Evolutionary conservation across 768 basidiomycete species (phyloP).

Genomic region (Boletellus emodensis): DNA sequence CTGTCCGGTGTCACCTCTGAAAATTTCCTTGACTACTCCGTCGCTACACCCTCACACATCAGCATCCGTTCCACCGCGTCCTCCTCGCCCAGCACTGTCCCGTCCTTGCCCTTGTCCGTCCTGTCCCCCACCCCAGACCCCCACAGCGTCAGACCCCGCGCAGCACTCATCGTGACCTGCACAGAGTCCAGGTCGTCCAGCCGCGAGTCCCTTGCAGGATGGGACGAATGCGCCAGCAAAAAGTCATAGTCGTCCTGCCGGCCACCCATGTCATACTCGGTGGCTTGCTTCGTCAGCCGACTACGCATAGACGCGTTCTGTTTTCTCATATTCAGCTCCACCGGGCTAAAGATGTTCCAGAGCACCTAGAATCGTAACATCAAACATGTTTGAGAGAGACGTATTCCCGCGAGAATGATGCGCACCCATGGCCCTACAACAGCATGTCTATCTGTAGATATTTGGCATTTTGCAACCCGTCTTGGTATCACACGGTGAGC

Average conservation of each 20-base stretch:
- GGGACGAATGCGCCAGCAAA: constrained; percentile 38
- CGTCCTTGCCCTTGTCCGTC: constrained; percentile 12
- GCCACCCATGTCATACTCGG: constrained; percentile 9
- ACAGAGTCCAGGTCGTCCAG: constrained; percentile 47
- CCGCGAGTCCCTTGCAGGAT: constrained; percentile 38
- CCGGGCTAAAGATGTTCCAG: constrained; percentile 40
- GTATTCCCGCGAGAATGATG: neutral
- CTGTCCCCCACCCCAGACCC: constrained; percentile 8
- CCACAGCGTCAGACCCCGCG: constrained; percentile 52
- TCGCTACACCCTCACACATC: neutral
- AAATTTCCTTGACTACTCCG: neutral
- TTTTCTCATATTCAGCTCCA: constrained; percentile 34
- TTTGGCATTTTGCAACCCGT: constrained; percentile 40
- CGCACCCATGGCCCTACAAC: constrained; percentile 54
- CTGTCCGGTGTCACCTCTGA: neutral
- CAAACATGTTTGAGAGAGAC: constrained; percentile 1
- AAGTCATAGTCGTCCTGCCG: constrained; percentile 51
- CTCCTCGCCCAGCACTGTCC: constrained; percentile 15
- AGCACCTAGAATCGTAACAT: constrained; percentile 36
- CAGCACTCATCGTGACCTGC: constrained; percentile 43
- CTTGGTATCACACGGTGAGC: constrained; percentile 47
- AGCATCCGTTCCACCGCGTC: constrained; percentile 22
- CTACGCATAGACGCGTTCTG: constrained; percentile 42
- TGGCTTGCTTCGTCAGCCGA: constrained; percentile 20
- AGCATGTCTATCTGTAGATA: constrained; percentile 50